Base-by-base conservation (phyloP, 495 filamentous ascomycete species). In the Pseudomonodictys pantanalensis region DNA sequence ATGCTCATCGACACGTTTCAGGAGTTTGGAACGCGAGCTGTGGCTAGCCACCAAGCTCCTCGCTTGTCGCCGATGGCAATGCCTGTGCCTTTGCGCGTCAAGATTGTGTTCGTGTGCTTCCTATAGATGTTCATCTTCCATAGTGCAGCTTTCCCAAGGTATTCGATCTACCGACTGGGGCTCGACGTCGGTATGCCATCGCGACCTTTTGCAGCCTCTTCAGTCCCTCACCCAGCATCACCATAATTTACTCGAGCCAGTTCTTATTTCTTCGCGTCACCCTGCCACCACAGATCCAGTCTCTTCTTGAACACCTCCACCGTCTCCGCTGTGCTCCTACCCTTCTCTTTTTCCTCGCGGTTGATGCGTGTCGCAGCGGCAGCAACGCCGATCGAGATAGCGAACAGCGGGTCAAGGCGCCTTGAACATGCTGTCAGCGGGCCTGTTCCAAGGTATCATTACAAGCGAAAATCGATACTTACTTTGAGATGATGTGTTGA, bases 321-420 rank as follows among this genome's bases (percentile, higher is more conserved):
- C 0, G 79, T 84, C 56, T 88, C 68, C 35, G 73, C 66, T 7
- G 75, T 77, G 15, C 69, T 79, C 52, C 68, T 78, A 41, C 85
- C 86, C 50, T 83, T 80, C 58, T 89, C 88, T 59, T 79, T 83
- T 69, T 93, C 88, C 68, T 97, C 93, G 23, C 91, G 87, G 63
- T 85, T 88, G 70, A 98, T 86, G 60, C 87, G 77, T 25, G 79
- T 73, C n/a, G 74, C 75, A 9, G 86, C 83, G 1, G 87, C 86
- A 20, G 79, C 76, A 12, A 82, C 48, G 10, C 87, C 93, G 68
- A 97, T 92, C 49, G 81, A 72, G 38, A 95, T 59, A 38, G 91
- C 93, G 69, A 97, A 98, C 61, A 96, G 67, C 18, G 92, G 93
- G 68, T 98, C 93, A 20, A 81, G 83, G 46, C 82, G 66, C 71